phyloP scores from a whole-genome alignment of 306 rosid genomes.

The Cicer cuneatum region DNA sequence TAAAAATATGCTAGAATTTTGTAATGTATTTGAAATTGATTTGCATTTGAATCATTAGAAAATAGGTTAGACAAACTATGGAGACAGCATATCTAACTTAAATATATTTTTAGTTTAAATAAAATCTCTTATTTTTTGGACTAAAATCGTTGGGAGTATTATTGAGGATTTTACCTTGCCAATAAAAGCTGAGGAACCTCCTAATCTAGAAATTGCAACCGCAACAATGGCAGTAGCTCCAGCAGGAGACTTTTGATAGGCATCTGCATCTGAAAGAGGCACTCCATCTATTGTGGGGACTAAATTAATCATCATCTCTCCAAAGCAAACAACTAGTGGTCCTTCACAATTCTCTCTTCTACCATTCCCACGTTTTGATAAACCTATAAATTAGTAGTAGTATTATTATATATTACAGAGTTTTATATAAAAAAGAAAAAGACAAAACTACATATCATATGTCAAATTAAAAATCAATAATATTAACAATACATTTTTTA shows the following conservation, averaged over 20 bases:
- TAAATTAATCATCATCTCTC: slow-evolving; percentile 50
- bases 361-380: slow-evolving; percentile 6
- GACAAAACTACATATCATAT: too few relatives aligned
- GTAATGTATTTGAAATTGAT: neutral
- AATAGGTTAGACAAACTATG: neutral
- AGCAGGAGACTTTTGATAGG: slow-evolving; percentile 44
- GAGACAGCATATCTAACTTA: too few relatives aligned
- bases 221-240: slow-evolving; percentile 50
- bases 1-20: neutral
- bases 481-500: too few relatives aligned
- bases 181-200: slow-evolving; percentile 49
- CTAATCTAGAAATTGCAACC: slow-evolving; percentile 45
- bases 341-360: slow-evolving; percentile 1
- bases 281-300: slow-evolving; percentile 37
- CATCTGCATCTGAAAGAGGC: slow-evolving; percentile 43
- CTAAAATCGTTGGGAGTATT: neutral
- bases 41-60: neutral
- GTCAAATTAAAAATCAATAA: too few relatives aligned
- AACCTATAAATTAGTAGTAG: slow-evolving; percentile 12
- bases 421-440: too few relatives aligned
- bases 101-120: too few relatives aligned
- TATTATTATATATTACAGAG: too few relatives aligned
- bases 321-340: slow-evolving; percentile 47
- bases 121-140: too few relatives aligned
- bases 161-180: slow-evolving; percentile 44